Percentiles rank a stretch among this genome's conserved stretches.
Conservation (phyloP, 2,329 filamentous ascomycete species). For the Mycosphaerella sp. region DNA sequence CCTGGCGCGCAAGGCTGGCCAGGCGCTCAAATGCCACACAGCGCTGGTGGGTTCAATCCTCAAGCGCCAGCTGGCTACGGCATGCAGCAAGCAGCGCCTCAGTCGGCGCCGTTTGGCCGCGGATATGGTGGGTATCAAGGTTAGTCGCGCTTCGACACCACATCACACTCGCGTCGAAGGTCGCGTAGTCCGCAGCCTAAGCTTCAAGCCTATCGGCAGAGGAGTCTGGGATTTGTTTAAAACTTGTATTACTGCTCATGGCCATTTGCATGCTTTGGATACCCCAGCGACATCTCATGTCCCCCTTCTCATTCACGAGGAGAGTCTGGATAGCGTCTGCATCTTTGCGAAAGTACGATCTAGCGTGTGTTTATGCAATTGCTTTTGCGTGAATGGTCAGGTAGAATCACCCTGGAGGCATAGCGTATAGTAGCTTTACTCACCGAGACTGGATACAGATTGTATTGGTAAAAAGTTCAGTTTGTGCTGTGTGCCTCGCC, state of each 20-base stretch:
- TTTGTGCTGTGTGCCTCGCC: not conserved
- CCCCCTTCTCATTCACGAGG: not conserved
- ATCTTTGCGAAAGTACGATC: constrained; percentile 5
- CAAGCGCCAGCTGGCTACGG: constrained; percentile 45
- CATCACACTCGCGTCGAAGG: not conserved
- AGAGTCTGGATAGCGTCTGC: constrained; percentile 1
- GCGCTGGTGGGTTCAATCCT: constrained; percentile 73
- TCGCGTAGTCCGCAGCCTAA: constrained; percentile 3
- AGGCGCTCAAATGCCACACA: constrained; percentile 46
- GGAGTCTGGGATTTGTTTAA: not conserved
- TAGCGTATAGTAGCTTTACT: constrained; percentile 9
- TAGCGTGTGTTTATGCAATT: constrained; percentile 8
- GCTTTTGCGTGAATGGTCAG: not conserved
- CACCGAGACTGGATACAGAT: constrained; percentile 4
- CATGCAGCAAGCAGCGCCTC: constrained; percentile 43
- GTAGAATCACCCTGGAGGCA: not conserved
- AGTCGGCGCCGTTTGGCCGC: constrained; percentile 38
- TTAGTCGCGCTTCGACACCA: constrained; percentile 33
- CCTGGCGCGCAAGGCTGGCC: constrained; percentile 40
- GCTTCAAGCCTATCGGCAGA: not conserved
- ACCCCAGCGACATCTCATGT: constrained; percentile 3
- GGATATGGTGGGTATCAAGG: constrained; percentile 58
- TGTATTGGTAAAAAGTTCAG: not conserved
- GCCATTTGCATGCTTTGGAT: constrained; percentile 6
- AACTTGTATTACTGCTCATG: constrained; percentile 6